Evolutionary conservation across 306 rosid genomes (phyloP).

Genomic region (Calophaca sinica): DNA sequence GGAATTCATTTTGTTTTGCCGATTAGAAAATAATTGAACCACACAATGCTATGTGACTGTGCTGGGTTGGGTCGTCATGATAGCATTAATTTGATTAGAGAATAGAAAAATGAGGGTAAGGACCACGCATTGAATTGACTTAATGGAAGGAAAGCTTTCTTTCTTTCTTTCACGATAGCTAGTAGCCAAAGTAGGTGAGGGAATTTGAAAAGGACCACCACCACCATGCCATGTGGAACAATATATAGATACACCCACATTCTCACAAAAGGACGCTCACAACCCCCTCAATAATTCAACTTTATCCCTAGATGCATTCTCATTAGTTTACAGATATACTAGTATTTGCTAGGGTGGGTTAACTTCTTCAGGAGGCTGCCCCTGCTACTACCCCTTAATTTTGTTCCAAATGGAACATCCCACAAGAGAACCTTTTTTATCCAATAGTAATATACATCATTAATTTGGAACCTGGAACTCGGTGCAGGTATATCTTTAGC

Average conservation of each 20-base stretch:
- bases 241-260: slow-evolving; percentile 17
- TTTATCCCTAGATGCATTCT: slow-evolving; percentile 22
- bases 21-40: too few relatives aligned
- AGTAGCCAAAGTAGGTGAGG: slow-evolving; percentile 38
- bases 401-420: slow-evolving; percentile 8
- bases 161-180: slow-evolving; percentile 31
- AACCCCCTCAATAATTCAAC: slow-evolving; percentile 45
- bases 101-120: slow-evolving; percentile 37
- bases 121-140: slow-evolving; percentile 14
- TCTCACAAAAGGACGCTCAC: slow-evolving; percentile 34
- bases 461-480: slow-evolving; percentile 31
- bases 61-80: neutral
- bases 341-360: slow-evolving; percentile 3
- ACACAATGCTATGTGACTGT: too few relatives aligned
- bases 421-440: slow-evolving; percentile 3
- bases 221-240: slow-evolving; percentile 40
- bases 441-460: neutral
- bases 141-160: slow-evolving; percentile 41
- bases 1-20: too few relatives aligned
- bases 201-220: slow-evolving; percentile 58
- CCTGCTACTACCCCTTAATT: neutral
- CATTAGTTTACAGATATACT: slow-evolving; percentile 16
- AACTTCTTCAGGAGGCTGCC: slow-evolving; percentile 4
- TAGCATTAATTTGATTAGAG: slow-evolving; percentile 28
- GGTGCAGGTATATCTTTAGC: slow-evolving; percentile 19